Percentiles rank a stretch among this genome's conserved stretches.
These are phyloP conservation scores for Claviceps sp. DNA, from an alignment of 2,329 filamentous ascomycete genomes.

Conservation along the genomic window DNA sequence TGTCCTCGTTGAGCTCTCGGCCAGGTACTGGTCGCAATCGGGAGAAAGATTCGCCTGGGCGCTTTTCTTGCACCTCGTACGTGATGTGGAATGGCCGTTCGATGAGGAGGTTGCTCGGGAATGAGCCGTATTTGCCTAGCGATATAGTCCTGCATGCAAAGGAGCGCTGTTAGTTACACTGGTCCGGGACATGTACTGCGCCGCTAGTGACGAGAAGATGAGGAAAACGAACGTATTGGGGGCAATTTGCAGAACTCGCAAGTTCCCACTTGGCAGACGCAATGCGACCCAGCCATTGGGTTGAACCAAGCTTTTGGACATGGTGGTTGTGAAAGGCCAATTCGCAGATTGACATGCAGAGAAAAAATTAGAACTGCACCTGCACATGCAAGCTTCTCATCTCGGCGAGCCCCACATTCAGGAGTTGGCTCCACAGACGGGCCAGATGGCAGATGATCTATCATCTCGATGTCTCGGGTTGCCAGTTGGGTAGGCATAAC, in stretches of 20 bases:
- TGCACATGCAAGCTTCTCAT: not conserved
- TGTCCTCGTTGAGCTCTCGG: conserved; percentile 71
- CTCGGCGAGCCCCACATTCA: not conserved
- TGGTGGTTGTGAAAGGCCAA: conserved; percentile 3
- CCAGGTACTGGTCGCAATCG: conserved; percentile 67
- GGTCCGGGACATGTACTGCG: not conserved
- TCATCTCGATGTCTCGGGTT: too few species aligned
- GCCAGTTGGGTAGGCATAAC: too few species aligned
- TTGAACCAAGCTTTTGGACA: conserved; percentile 24
- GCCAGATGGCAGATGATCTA: too few species aligned
- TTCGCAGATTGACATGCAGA: not conserved
- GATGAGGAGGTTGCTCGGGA: conserved; percentile 78
- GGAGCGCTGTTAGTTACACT: conserved; percentile 11
- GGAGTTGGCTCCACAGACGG: not conserved
- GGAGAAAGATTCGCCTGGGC: conserved; percentile 49
- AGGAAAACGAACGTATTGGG: conserved; percentile 42
- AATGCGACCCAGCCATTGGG: conserved; percentile 49
- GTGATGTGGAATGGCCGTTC: conserved; percentile 86
- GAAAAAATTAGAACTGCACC: not conserved
- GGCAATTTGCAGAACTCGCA: conserved; percentile 42
- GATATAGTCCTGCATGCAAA: conserved; percentile 55
- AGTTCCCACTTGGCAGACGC: conserved; percentile 43
- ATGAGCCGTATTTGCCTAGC: conserved; percentile 83
- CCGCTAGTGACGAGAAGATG: not conserved
- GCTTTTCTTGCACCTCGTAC: conserved; percentile 71